Percentiles rank a stretch among this genome's conserved stretches.
Evolutionary conservation across 179 eudicot genomes (phyloP).

Genomic region (Silene coronaria): DNA sequence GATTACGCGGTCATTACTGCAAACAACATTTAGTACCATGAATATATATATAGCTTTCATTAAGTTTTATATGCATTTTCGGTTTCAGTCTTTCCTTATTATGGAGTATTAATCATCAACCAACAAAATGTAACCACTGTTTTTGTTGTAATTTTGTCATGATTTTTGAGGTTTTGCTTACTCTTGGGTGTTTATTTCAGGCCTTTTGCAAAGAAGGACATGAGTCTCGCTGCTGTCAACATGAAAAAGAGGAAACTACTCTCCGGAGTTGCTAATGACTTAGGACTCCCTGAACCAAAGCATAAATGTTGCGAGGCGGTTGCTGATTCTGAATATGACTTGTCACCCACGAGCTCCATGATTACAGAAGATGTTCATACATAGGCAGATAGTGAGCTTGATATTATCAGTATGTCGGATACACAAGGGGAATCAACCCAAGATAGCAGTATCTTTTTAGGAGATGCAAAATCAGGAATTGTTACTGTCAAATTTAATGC

Average conservation of each 20-base stretch:
- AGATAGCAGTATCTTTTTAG: conserved; percentile 24
- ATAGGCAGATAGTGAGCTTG: neutral
- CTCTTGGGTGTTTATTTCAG: conserved; percentile 13
- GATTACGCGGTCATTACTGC: too few relatives aligned
- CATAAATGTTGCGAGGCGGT: conserved; percentile 23
- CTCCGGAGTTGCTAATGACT: conserved; percentile 19
- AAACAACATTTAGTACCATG: too few relatives aligned
- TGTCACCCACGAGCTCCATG: neutral
- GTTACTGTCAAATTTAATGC: conserved; percentile 9
- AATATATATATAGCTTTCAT: too few relatives aligned
- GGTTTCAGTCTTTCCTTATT: too few relatives aligned
- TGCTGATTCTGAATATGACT: conserved; percentile 7
- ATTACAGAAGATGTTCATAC: conserved; percentile 14
- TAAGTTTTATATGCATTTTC: too few relatives aligned
- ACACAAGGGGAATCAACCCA: conserved; percentile 20
- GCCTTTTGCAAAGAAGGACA: neutral
- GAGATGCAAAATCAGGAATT: conserved; percentile 19
- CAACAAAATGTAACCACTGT: too few relatives aligned
- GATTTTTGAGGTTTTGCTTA: too few relatives aligned
- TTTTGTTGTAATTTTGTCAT: too few relatives aligned
- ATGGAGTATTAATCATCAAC: too few relatives aligned
- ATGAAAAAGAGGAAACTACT: conserved; percentile 28
- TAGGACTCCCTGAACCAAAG: conserved; percentile 24
- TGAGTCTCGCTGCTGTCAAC: conserved; percentile 19
- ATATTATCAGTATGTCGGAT: neutral